Evolutionary conservation across 2,329 filamentous ascomycete genomes (phyloP).

Genomic region (Paecilomyces niveus): DNA sequence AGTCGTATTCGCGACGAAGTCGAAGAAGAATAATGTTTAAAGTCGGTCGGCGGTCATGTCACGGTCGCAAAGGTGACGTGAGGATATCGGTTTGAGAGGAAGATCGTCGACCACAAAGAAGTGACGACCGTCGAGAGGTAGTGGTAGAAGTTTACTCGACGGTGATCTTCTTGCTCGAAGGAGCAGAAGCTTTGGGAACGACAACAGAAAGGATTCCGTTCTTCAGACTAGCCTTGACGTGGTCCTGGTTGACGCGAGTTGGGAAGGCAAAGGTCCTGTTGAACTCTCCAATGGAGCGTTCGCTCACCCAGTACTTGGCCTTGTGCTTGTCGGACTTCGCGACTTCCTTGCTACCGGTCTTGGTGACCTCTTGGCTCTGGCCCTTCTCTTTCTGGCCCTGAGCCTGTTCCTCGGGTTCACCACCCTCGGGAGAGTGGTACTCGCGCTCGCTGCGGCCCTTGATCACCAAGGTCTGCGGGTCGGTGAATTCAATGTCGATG

Average conservation of each 20-base stretch:
- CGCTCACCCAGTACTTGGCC: slow-evolving; percentile 48
- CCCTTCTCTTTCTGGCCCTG: slow-evolving; percentile 12
- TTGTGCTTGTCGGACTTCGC: slow-evolving; percentile 14
- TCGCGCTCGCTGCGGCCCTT: slow-evolving; percentile 37
- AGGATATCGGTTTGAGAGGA: neutral
- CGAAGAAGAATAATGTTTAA: neutral
- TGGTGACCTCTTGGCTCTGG: slow-evolving; percentile 17
- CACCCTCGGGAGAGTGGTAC: slow-evolving; percentile 28
- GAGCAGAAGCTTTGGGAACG: slow-evolving; percentile 48
- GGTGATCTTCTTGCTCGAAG: slow-evolving; percentile 45
- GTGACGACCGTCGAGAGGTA: neutral
- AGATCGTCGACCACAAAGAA: neutral
- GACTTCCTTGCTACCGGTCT: slow-evolving; percentile 20
- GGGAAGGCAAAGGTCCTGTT: slow-evolving; percentile 52
- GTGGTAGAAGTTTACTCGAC: slow-evolving; percentile 38
- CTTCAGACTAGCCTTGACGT: slow-evolving; percentile 52
- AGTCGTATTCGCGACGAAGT: neutral
- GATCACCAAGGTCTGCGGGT: slow-evolving; percentile 40
- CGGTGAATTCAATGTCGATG: slow-evolving; percentile 42
- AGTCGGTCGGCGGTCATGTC: neutral
- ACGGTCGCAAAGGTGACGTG: neutral
- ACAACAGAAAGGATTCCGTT: slow-evolving; percentile 51
- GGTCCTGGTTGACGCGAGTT: slow-evolving; percentile 49
- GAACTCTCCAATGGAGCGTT: slow-evolving; percentile 53
- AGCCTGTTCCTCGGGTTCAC: slow-evolving; percentile 26